Evolutionary conservation across 768 basidiomycete genomes (phyloP), one percentile per base, ranked within the genome.

Genomic region (Boletus reticuloceps): DNA sequence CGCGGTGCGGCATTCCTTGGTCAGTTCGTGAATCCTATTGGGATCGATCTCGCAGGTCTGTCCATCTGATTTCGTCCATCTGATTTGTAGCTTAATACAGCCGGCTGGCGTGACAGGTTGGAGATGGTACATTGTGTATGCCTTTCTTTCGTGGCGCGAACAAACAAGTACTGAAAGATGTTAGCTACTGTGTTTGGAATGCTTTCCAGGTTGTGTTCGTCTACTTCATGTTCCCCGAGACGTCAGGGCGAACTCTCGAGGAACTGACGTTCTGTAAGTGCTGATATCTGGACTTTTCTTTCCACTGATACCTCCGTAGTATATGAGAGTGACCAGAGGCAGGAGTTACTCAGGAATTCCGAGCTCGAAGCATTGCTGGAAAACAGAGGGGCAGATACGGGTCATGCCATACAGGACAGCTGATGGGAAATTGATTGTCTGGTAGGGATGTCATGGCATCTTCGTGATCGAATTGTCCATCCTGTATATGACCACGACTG

Each of bases 1-100:
- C 79, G 83, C 14, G 67, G 74, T 3, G 54, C 29, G 10, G 50
- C 22, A 25, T 65, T 64, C 29, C 4, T 59, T n/a, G 36, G 6
- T 6, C 54, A 53, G 20, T 46, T 64, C 14, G 50, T 66, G 6
- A 29, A 63, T 42, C 64, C 64, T 9, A 66, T 63, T 22, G 64
- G 58, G 1, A 56, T 64, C 4, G 47, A 56, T 0, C 36, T 20
- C 7, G 57, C 39, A 20, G 64, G 64, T 57, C 34, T 2, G 55
- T 52, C 10, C 36, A 25, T 44, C 6, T 20, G 20, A 2, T 22
- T 20, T 13, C 13, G 3, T 5, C 17, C 25, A 2, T 0, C 19
- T 11, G 1, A 22, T 3, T 17, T 10, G 1, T 27, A 11, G 20
- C 17, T 27, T 51, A 22, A 49, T 20, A 39, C n/a, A 27, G 13